Base-by-base conservation (phyloP, 768 basidiomycete genomes). In the Termitomyces sp. region DNA sequence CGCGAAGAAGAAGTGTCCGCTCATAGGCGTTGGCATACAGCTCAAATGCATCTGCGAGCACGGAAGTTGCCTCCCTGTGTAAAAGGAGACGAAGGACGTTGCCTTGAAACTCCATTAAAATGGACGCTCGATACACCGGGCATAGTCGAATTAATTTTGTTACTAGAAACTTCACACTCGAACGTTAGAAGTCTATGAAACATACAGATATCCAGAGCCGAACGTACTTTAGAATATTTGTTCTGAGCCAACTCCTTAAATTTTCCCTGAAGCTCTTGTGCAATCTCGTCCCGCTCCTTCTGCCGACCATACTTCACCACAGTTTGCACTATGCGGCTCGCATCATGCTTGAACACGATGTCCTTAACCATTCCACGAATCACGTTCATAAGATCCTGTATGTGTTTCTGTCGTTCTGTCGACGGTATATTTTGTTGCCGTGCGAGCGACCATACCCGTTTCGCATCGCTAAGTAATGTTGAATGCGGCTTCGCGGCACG, bases 271-370 rank as follows among this genome's bases (percentile, higher is more conserved):
- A 97, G 78, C 72, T 97, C 95, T 10, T 71, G 72, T 0, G 93
- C 95, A 48, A 97, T 82, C 68, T 92, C 87, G 42, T 91, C 83
- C 45, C 93, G 72, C 70, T 95, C 89, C 60, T 78, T 77, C 64
- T 80, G 88, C 20, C 83, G 79, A 4, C 95, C 95, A 58, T 89
- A 84, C 67, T 91, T 95, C 48, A 96, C 89, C 13, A 90, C 76
- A 0, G 85, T 89, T 69, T 91, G 89, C 22, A 91, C 83, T 59
- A 93, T 93, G 62, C 88, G 83, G 66, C 92, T 93, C 8, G 93
- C 93, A 70, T 96, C 93, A 66, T 96, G 95, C 71, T 95, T 96
- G 68, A 92, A 82, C 2, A 91, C 88, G 37, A 96, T 86, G 33
- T 95, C 93, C 59, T 87, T 86, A 44, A 96, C 86, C 63, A 86